Evolutionary conservation across 495 filamentous ascomycete species (phyloP).

Genomic region (Penicillium chermesinum): DNA sequence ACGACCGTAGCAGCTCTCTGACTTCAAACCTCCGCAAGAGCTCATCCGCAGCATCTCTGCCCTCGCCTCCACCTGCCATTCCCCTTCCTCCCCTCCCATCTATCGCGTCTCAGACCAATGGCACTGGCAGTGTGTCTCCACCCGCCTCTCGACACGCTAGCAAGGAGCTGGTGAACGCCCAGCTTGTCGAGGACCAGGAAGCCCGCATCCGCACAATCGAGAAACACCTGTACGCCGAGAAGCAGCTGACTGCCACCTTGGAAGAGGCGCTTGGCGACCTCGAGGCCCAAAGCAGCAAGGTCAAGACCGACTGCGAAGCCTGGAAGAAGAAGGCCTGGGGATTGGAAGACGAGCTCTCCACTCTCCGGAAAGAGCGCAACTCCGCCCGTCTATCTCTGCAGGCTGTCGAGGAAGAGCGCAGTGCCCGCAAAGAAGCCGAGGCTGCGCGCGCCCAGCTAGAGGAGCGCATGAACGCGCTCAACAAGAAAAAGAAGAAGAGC

Average conservation of each 20-base stretch:
- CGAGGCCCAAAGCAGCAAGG: conserved; percentile 77
- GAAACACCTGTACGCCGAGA: conserved; percentile 93
- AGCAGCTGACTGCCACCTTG: conserved; percentile 87
- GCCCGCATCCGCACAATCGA: conserved; percentile 92
- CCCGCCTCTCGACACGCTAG: conserved; percentile 62
- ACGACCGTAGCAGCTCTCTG: conserved; percentile 72
- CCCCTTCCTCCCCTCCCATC: conserved; percentile 64
- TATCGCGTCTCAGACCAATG: conserved; percentile 35
- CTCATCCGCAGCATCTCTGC: conserved; percentile 73
- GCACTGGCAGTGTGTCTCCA: conserved; percentile 38
- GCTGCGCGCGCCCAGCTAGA: conserved; percentile 81
- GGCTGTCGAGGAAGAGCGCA: conserved; percentile 89
- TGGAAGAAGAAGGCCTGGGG: conserved; percentile 79
- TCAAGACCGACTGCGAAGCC: conserved; percentile 78
- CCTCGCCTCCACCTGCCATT: conserved; percentile 93
- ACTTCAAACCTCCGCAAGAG: conserved; percentile 82
- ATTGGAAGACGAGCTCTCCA: conserved; percentile 73
- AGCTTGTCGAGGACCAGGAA: conserved; percentile 80
- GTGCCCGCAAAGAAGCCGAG: conserved; percentile 81
- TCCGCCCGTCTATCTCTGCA: conserved; percentile 79
- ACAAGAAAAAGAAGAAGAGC: conserved; percentile 90
- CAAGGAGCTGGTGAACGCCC: conserved; percentile 70
- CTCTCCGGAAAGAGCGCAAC: conserved; percentile 62
- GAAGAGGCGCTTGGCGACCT: conserved; percentile 95
- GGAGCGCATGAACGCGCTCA: conserved; percentile 88